Conservation (phyloP, 1,284 basidiomycete genomes). For the Blastosporella zonata region DNA sequence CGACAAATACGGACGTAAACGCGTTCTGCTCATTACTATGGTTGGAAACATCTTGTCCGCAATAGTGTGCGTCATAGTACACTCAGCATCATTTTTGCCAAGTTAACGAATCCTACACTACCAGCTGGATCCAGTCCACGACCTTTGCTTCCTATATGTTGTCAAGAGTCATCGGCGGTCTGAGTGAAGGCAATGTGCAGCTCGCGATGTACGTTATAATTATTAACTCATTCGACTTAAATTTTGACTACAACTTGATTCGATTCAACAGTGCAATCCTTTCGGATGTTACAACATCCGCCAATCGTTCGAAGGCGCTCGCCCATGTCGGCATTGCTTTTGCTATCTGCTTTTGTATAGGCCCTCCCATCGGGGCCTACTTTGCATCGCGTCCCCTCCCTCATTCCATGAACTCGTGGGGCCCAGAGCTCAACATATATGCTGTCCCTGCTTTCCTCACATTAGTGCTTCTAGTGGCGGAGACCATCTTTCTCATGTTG, state of each 20-base stretch:
- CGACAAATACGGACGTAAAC: constrained; percentile 84
- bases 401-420: constrained; percentile 51
- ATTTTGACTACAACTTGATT: not conserved
- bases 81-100: not conserved
- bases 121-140: constrained; percentile 84
- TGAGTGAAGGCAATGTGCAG: constrained; percentile 87
- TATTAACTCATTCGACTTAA: not conserved
- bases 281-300: constrained; percentile 79
- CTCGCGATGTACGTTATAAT: constrained; percentile 62
- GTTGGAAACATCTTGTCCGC: constrained; percentile 88
- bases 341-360: constrained; percentile 86
- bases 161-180: constrained; percentile 84
- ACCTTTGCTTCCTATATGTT: constrained; percentile 85
- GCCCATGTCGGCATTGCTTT: constrained; percentile 93
- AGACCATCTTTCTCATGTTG: constrained; percentile 71
- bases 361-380: constrained; percentile 80
- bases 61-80: constrained; percentile 57
- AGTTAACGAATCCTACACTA: constrained; percentile 2
- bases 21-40: constrained; percentile 81
- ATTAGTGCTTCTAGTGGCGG: constrained; percentile 63
- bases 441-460: constrained; percentile 81
- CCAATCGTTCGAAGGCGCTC: constrained; percentile 78
- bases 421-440: constrained; percentile 78
- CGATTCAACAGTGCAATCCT: constrained; percentile 70
- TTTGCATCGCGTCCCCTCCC: constrained; percentile 73